Evolutionary conservation across 1,139 yeast species (phyloP).

Genomic region (Yamadazyma epiphylla): DNA sequence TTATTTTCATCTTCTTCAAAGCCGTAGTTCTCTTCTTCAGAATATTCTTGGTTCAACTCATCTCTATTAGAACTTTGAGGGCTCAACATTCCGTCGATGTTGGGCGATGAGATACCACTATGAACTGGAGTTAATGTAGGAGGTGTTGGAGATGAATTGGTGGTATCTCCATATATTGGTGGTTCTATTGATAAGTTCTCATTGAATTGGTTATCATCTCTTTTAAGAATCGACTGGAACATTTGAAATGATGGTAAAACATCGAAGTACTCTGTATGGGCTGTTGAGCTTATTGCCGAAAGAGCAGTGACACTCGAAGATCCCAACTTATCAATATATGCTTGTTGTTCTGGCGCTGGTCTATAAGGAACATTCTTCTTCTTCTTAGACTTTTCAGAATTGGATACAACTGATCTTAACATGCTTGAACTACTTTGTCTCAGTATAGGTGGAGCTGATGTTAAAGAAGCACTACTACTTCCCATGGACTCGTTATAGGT

Average conservation of each 20-base stretch:
- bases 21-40: constrained; percentile 19
- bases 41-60: constrained; percentile 6
- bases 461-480: constrained; percentile 3
- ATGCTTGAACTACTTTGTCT: constrained; percentile 12
- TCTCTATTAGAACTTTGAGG: neutral
- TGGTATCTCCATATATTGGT: constrained; percentile 37
- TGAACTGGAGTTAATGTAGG: constrained; percentile 15
- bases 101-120: constrained; percentile 5
- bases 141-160: constrained; percentile 27
- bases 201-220: constrained; percentile 42
- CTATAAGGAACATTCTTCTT: constrained; percentile 26
- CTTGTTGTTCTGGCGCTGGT: constrained; percentile 35
- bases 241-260: constrained; percentile 62
- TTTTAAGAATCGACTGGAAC: constrained; percentile 52
- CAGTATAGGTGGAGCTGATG: constrained; percentile 7
- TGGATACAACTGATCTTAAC: constrained; percentile 4
- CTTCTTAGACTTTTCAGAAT: constrained; percentile 2
- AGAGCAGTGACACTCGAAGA: constrained; percentile 17
- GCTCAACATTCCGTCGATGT: constrained; percentile 14
- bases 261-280: constrained; percentile 48
- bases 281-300: constrained; percentile 22
- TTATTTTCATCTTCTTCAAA: constrained; percentile 20
- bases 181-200: constrained; percentile 36
- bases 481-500: constrained; percentile 9
- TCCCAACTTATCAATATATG: constrained; percentile 26